A percentile compares a stretch with the other conserved stretches of the same genome.
Evolutionary conservation across 306 rosid species (phyloP).

Genomic region (Vigna hirtella): DNA sequence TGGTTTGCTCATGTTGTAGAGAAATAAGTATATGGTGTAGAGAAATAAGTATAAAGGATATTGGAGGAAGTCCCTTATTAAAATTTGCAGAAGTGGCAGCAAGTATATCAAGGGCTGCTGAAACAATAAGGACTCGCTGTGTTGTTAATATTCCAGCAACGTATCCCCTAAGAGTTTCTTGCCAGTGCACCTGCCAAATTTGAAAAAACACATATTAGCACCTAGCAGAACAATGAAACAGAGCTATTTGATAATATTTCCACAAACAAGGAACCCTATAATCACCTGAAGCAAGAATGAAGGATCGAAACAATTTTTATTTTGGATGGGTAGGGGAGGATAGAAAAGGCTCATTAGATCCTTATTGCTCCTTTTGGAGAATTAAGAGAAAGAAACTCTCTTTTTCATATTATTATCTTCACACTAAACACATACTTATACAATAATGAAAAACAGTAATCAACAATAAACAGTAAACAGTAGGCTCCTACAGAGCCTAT

Average conservation of each 20-base stretch:
- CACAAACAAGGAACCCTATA: constrained; percentile 33
- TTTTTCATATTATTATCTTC: too few relatives aligned
- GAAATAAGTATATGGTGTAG: constrained; percentile 4
- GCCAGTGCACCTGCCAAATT: constrained; percentile 91
- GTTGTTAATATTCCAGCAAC: constrained; percentile 93
- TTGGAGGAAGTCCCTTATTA: constrained; percentile 91
- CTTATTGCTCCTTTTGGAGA: too few relatives aligned
- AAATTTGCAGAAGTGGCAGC: constrained; percentile 76
- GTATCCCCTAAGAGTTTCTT: constrained; percentile 87
- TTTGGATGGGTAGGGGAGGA: not conserved
- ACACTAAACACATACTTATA: too few relatives aligned
- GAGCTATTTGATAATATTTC: constrained; percentile 18
- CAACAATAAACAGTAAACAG: too few relatives aligned
- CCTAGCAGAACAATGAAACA: constrained; percentile 21
- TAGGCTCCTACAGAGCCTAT: too few relatives aligned
- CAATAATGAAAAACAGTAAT: too few relatives aligned
- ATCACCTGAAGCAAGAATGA: constrained; percentile 27
- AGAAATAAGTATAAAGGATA: constrained; percentile 65
- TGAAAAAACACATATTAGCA: constrained; percentile 19
- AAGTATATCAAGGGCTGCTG: constrained; percentile 78
- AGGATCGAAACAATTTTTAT: not conserved
- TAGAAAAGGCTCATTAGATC: not conserved
- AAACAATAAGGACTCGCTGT: constrained; percentile 82
- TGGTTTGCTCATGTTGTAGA: constrained; percentile 4
- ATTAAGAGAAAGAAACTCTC: too few relatives aligned